Evolutionary conservation across 2,329 filamentous ascomycete species (phyloP).

Genomic region (Aspergillus novofumigatus): DNA sequence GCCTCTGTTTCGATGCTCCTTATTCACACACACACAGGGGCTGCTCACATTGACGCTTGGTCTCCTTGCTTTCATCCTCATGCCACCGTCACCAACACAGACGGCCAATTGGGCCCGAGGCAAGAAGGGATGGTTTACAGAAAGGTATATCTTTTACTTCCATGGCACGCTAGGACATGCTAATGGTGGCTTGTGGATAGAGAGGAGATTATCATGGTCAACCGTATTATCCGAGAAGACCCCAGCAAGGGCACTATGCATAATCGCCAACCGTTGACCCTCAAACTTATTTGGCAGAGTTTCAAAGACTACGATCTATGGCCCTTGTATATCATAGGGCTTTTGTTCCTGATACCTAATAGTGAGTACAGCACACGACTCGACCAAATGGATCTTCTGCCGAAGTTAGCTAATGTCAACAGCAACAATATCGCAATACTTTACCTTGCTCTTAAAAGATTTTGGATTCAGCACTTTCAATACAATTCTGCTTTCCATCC

Average conservation of each 20-base stretch:
- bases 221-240: constrained; percentile 52
- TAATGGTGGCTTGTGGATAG: constrained; percentile 3
- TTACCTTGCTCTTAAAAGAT: constrained; percentile 38
- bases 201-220: constrained; percentile 65
- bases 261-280: constrained; percentile 49
- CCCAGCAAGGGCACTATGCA: constrained; percentile 55
- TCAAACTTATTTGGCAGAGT: constrained; percentile 46
- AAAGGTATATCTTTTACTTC: constrained; percentile 32
- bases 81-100: constrained; percentile 57
- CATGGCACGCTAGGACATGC: neutral
- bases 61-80: constrained; percentile 42
- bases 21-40: constrained; percentile 8
- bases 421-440: constrained; percentile 22
- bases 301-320: constrained; percentile 53
- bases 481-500: constrained; percentile 57
- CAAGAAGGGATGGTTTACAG: constrained; percentile 58
- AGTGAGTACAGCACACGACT: constrained; percentile 5
- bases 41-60: constrained; percentile 22
- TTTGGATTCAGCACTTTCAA: constrained; percentile 55
- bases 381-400: neutral
- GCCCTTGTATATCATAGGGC: constrained; percentile 48
- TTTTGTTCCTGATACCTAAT: constrained; percentile 33
- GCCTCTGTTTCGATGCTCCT: constrained; percentile 22
- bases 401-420: constrained; percentile 3
- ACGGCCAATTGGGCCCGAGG: constrained; percentile 42